A percentile compares a stretch with the other conserved stretches of the same genome.
phyloP scores from a whole-genome alignment of 257 asterid species.

The Phtheirospermum japonicum region DNA sequence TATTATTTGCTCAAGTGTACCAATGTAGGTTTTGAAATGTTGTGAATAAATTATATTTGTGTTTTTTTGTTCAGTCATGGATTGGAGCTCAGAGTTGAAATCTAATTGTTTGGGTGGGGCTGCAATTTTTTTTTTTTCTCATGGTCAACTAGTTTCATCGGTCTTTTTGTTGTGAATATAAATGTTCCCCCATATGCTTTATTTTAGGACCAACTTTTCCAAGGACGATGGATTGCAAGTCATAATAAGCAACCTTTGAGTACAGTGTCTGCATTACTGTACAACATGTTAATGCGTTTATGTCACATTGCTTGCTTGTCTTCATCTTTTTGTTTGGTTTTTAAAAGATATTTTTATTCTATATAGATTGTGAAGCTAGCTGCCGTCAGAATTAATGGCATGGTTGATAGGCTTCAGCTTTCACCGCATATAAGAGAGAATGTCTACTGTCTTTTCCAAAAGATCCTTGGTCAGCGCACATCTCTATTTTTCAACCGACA shows the following conservation, averaged over 20 bases:
- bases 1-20: slow-evolving; percentile 13
- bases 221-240: slow-evolving; percentile 2
- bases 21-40: slow-evolving; percentile 1
- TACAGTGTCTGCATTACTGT: slow-evolving; percentile 10
- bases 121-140: neutral
- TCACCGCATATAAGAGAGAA: slow-evolving; percentile 78
- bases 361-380: slow-evolving; percentile 83
- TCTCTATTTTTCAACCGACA: slow-evolving; percentile 79
- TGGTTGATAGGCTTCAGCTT: slow-evolving; percentile 94
- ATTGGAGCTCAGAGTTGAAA: slow-evolving; percentile 7
- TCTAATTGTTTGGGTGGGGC: neutral
- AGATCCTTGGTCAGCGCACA: slow-evolving; percentile 75
- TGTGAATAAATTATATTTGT: slow-evolving; percentile 8
- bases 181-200: neutral
- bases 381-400: slow-evolving; percentile 96
- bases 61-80: neutral
- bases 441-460: slow-evolving; percentile 86
- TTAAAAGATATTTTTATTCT: slow-evolving; percentile 7
- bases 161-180: neutral
- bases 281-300: neutral
- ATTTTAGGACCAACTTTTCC: slow-evolving; percentile 2
- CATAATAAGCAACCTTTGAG: slow-evolving; percentile 6
- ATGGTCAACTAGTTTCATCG: neutral
- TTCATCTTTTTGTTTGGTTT: slow-evolving; percentile 18
- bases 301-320: neutral